These are phyloP conservation scores for Cladosporium austrohemisphaericum DNA, from an alignment of 2,329 filamentous ascomycete species.

Conservation along the genomic window DNA sequence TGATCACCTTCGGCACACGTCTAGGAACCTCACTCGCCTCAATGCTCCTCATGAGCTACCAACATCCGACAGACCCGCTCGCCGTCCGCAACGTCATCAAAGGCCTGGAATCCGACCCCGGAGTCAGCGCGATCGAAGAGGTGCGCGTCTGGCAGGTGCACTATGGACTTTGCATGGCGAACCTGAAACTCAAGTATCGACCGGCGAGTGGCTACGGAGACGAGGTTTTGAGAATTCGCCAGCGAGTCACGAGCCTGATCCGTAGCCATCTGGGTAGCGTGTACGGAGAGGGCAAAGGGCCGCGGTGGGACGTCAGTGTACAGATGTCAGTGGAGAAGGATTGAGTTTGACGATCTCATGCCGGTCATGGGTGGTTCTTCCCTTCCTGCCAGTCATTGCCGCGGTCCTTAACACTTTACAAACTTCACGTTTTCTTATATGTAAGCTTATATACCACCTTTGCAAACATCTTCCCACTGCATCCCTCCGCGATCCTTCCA, in stretches of 20 bases:
- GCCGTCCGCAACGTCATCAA: conserved; percentile 71
- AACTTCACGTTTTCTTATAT: conserved; percentile 1
- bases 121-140: conserved; percentile 75
- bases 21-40: conserved; percentile 81
- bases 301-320: conserved; percentile 90
- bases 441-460: conserved; percentile 8
- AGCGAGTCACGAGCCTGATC: conserved; percentile 72
- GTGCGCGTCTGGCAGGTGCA: conserved; percentile 98
- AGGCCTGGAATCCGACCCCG: conserved; percentile 78
- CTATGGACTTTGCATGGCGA: conserved; percentile 94
- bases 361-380: neutral
- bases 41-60: conserved; percentile 94
- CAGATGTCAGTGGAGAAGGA: conserved; percentile 63
- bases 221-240: conserved; percentile 67
- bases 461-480: neutral
- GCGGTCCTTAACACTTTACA: neutral
- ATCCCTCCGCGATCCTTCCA: neutral
- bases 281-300: conserved; percentile 72
- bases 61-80: conserved; percentile 38
- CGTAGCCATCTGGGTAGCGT: conserved; percentile 83
- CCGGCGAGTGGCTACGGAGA: conserved; percentile 58
- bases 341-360: conserved; percentile 2
- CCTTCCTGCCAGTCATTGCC: neutral
- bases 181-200: conserved; percentile 71
- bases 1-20: conserved; percentile 82